Conservation (phyloP, 2,329 filamentous ascomycete species). For the Penicillium fuscoglaucum region DNA sequence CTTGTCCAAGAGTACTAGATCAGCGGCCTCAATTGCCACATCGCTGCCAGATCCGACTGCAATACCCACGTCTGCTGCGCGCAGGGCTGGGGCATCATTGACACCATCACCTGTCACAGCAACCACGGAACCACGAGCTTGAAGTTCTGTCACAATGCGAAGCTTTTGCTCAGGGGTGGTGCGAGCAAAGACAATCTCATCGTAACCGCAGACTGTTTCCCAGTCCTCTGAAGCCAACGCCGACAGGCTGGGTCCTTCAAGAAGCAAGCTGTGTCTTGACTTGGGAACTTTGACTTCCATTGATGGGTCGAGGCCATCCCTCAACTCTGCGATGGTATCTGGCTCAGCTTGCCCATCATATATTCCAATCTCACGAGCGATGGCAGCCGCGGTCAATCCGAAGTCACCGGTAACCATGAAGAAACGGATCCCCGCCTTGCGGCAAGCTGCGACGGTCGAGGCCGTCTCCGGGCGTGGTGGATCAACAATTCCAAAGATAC, state of each 20-base stretch:
- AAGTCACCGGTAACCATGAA: constrained; percentile 50
- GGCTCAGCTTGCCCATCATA: constrained; percentile 49
- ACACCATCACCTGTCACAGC: constrained; percentile 44
- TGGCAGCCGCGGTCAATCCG: constrained; percentile 42
- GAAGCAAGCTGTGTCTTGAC: constrained; percentile 56
- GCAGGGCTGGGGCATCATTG: constrained; percentile 39
- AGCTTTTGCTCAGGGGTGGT: constrained; percentile 48
- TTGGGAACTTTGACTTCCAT: constrained; percentile 23
- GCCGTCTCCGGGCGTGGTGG: constrained; percentile 42
- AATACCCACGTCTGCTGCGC: constrained; percentile 36
- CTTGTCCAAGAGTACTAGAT: constrained; percentile 39
- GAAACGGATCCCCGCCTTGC: constrained; percentile 41
- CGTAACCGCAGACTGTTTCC: constrained; percentile 60
- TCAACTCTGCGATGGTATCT: constrained; percentile 57
- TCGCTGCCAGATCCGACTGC: constrained; percentile 42
- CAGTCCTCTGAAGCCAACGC: constrained; percentile 67
- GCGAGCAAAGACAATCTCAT: constrained; percentile 52
- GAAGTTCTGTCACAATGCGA: constrained; percentile 45
- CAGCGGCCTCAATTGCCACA: constrained; percentile 44
- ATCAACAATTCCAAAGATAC: constrained; percentile 52
- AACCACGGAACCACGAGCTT: constrained; percentile 41
- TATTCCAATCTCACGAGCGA: constrained; percentile 46
- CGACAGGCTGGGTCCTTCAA: constrained; percentile 67
- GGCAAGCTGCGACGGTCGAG: constrained; percentile 37
- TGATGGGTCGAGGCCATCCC: constrained; percentile 28